A percentile compares a stretch with the other conserved stretches of the same genome.
phyloP scores from a whole-genome alignment of 106 monocot species.

The Dendrobium catenatum region DNA sequence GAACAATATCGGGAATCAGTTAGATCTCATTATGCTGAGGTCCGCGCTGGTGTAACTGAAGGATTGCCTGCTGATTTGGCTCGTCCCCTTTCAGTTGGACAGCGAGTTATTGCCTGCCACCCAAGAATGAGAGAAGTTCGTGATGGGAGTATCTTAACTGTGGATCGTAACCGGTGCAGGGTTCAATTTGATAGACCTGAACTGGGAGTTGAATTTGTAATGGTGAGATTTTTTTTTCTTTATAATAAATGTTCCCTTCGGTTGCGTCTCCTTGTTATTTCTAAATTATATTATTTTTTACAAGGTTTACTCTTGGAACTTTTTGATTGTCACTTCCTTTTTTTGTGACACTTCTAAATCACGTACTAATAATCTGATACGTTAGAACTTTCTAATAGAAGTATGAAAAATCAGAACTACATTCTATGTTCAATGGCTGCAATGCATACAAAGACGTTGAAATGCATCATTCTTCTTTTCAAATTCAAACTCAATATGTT shows the following conservation, averaged over 20 bases:
- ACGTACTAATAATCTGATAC: neutral
- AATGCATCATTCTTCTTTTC: neutral
- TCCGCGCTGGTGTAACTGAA: conserved; percentile 69
- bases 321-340: neutral
- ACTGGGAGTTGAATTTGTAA: conserved; percentile 87
- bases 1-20: conserved; percentile 90
- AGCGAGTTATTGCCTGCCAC: conserved; percentile 96
- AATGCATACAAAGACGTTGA: neutral
- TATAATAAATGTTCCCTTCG: neutral
- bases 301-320: neutral
- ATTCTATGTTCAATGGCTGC: neutral
- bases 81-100: conserved; percentile 89
- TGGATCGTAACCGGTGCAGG: conserved; percentile 73
- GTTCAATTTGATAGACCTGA: conserved; percentile 98
- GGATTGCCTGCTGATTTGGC: conserved; percentile 89
- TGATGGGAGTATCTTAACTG: conserved; percentile 91
- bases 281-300: neutral
- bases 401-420: neutral
- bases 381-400: neutral
- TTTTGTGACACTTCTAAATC: neutral
- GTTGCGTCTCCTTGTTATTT: neutral
- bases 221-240: conserved; percentile 35
- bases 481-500: too few relatives aligned
- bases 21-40: conserved; percentile 74
- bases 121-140: conserved; percentile 97